phyloP scores from a whole-genome alignment of 2,329 filamentous ascomycete genomes.

The Colletotrichum sp. region DNA sequence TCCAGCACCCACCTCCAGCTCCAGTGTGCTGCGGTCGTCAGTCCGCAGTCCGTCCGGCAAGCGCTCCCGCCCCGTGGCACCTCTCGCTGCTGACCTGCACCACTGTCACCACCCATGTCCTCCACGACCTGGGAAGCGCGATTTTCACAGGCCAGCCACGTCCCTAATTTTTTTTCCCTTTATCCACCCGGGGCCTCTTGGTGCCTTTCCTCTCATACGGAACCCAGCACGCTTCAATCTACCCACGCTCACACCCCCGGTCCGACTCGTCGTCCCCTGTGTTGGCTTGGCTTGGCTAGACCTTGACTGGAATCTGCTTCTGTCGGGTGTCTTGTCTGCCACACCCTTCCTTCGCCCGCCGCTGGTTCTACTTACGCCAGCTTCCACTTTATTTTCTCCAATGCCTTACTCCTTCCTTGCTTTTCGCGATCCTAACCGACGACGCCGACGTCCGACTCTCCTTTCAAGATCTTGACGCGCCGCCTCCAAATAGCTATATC shows the following conservation, averaged over 20 bases:
- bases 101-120: neutral
- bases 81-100: neutral
- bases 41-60: neutral
- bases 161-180: neutral
- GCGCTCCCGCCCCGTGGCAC: neutral
- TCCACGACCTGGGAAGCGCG: neutral
- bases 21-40: neutral
- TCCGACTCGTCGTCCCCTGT: slow-evolving; percentile 5
- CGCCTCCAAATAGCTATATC: slow-evolving; percentile 3
- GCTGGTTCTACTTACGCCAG: neutral
- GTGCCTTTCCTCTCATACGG: neutral
- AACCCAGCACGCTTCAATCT: slow-evolving; percentile 2
- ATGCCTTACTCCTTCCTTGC: slow-evolving; percentile 15
- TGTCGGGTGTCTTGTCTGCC: slow-evolving; percentile 29
- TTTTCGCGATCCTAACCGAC: slow-evolving; percentile 15
- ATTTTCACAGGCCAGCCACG: slow-evolving; percentile 9
- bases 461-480: neutral
- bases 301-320: slow-evolving; percentile 27
- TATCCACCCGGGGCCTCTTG: neutral
- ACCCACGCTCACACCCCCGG: slow-evolving; percentile 4
- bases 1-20: neutral
- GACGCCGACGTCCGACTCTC: neutral
- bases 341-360: slow-evolving; percentile 18
- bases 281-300: slow-evolving; percentile 12
- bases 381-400: slow-evolving; percentile 11